Evolutionary conservation across 140 eudicot species (phyloP).

Genomic region (Oenanthe javanica): DNA sequence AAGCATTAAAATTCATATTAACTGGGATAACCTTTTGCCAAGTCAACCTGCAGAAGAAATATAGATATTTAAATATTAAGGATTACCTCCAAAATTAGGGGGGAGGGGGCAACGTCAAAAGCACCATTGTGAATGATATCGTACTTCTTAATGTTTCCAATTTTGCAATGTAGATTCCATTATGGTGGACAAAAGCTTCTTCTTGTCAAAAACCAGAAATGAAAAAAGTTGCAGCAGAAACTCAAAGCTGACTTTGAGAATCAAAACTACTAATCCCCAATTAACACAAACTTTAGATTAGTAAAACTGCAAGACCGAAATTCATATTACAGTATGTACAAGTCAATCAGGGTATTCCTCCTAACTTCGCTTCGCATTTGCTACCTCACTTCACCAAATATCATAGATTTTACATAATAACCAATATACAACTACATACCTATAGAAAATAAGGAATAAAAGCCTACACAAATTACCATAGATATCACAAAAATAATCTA

Average conservation of each 20-base stretch:
- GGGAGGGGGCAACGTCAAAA: neutral
- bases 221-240: neutral
- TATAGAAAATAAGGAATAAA: neutral
- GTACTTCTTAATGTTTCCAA: neutral
- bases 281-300: neutral
- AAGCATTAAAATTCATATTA: too few species aligned
- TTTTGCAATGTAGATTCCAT: neutral
- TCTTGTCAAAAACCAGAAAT: neutral
- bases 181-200: neutral
- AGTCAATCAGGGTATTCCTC: neutral
- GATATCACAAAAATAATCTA: neutral
- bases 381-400: neutral
- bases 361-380: neutral
- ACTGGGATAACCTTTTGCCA: too few species aligned
- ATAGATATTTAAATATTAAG: neutral
- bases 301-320: neutral
- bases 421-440: neutral
- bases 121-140: neutral
- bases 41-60: neutral
- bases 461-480: too few species aligned
- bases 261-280: neutral
- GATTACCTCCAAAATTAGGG: neutral
- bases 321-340: neutral
- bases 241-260: neutral
- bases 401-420: neutral